Evolutionary conservation across 2,329 filamentous ascomycete genomes (phyloP), one percentile per base, ranked within the genome.

Genomic region (Penicillium sp.): DNA sequence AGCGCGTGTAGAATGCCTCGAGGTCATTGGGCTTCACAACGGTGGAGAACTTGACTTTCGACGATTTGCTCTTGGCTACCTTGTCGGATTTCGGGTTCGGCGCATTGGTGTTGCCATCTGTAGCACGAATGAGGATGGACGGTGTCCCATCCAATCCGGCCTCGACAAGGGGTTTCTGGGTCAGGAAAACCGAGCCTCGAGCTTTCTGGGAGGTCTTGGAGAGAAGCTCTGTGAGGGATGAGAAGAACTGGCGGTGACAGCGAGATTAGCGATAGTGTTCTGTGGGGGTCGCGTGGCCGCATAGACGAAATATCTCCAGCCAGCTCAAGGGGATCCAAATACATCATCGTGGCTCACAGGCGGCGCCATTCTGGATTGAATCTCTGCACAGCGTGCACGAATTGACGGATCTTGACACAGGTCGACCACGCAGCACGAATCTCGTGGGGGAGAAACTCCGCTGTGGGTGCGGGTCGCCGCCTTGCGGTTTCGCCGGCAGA

Each of bases 41-140:
- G 0, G 93, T 97, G 2, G 87, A 87, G 17, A 96, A 62, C 65
- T 90, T 94, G 52, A 86, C 68, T 27, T 72, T 65, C 39, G 76
- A 74, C 48, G 74, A 47, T 68, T 72, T 55, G 39, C 54, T 49
- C 41, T 58, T 53, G 26, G 44, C 37, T 14, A 52, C 36, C 7
- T 77, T 80, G 35, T 51, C 32, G 0, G 45, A 51, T 27, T 66
- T 67, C 35, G 67, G 58, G 34, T 75, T 67, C 4, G 63, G 53
- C 20, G 69, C 59, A 38, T 60, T 60, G 72, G 77, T 70, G 59
- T 84, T 86, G 56, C 87, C 88, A 64, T 97, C 87, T 21, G 86
- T 85, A 10, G 88, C 91, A 45, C 89, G 83, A 51, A 98, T 79
- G 30, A 97, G 71, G 43, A 97, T 71, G 6, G 89, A 84, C 10